A percentile compares a stretch with the other conserved stretches of the same genome.
Evolutionary conservation across 2,329 filamentous ascomycete genomes (phyloP).

Genomic region (Fusarium nodosum): DNA sequence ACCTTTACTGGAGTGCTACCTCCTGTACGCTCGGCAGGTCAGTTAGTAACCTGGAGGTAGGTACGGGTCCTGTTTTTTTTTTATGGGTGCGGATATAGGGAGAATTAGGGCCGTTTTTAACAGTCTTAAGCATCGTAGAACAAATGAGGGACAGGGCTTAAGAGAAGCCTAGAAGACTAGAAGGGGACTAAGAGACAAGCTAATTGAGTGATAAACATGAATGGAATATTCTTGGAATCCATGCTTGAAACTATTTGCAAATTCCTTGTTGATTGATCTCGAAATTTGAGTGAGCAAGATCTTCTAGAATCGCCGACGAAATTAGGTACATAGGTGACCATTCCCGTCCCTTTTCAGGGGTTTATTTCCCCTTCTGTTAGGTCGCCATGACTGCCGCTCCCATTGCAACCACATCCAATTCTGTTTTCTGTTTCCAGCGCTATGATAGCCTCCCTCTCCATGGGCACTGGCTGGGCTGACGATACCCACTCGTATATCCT

Average conservation of each 20-base stretch:
- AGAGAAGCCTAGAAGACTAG: not conserved
- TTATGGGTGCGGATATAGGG: conserved; percentile 20
- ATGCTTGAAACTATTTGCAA: conserved; percentile 19
- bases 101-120: conserved; percentile 16
- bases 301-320: conserved; percentile 34
- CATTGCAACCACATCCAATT: conserved; percentile 21
- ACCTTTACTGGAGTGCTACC: conserved; percentile 3
- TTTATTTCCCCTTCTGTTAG: conserved; percentile 1
- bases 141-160: conserved; percentile 14
- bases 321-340: conserved; percentile 6
- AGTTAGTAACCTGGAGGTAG: not conserved
- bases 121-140: conserved; percentile 11
- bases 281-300: not conserved
- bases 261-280: not conserved
- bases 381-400: conserved; percentile 27
- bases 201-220: conserved; percentile 15
- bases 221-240: not conserved
- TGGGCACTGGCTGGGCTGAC: not conserved
- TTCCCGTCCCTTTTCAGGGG: conserved; percentile 7
- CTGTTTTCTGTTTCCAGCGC: conserved; percentile 22
- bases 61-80: conserved; percentile 12
- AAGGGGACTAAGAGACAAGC: conserved; percentile 8
- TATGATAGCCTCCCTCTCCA: conserved; percentile 10
- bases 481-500: conserved; percentile 22
- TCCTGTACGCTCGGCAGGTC: conserved; percentile 3